Base-by-base conservation (phyloP, 768 basidiomycete species). In the Rhodosporidiobolus odoratus region DNA sequence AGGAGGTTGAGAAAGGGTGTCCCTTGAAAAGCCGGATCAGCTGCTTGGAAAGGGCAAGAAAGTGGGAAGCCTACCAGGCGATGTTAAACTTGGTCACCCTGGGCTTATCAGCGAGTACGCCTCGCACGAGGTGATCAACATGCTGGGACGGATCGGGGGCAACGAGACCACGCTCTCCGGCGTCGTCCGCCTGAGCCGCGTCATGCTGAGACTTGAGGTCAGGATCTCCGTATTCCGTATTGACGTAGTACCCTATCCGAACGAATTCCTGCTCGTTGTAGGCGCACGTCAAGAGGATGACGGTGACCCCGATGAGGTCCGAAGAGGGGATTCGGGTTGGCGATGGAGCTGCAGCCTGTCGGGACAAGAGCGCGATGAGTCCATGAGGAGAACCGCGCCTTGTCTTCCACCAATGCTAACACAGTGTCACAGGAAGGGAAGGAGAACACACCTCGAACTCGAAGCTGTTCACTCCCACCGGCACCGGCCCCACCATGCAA, bases 211-310 rank as follows among this genome's bases (percentile, higher is more conserved):
- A 85, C 79, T 87, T 89, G 87, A 94, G 88, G 80, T 91, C 92
- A 62, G 92, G 90, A 76, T 90, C 91, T 79, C 96, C 95, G 78
- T 97, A 98, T 80, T 98, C 95, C 34, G 94, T 97, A 78, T 98
- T 94, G 81, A 98, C 96, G 80, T 99, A 99, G 79, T 99, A 98
- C 12, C 96, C 96, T 35, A 99, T 94, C 56, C 95, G 87, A n/a
- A 99, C 95, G 77, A 99, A 99, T 79, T 98, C 96, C 77, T 96
- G 94, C 61, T 97, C 95, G 47, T 88, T 87, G 81, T 98, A 99
- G 17, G 90, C 91, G 12, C 92, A 96, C 0, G 94, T 98, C 61
- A 99, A 85, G 76, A 99, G 97, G 78, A 98, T 88, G 10, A 95
- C 96, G 3, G 95, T 91, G 25, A 99, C 94, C 56, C 96, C 96